Conservation (phyloP, 495 filamentous ascomycete genomes). For the Penicillium silybi region DNA sequence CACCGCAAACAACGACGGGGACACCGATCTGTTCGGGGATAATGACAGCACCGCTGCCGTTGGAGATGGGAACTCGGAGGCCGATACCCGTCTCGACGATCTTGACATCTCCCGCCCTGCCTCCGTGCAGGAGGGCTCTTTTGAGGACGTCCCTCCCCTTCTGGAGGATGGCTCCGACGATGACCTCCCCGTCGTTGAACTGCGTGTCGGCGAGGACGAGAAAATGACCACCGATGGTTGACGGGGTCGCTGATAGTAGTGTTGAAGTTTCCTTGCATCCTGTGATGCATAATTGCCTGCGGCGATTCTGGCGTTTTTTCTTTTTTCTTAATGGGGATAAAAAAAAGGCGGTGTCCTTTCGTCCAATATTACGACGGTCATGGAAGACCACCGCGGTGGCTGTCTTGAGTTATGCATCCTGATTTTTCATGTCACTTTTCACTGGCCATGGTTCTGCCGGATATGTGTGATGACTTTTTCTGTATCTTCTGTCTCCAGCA, state of each 20-base stretch:
- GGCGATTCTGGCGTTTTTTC: constrained; percentile 10
- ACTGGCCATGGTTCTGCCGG: not conserved
- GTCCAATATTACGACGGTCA: not conserved
- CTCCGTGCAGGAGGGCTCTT: constrained; percentile 28
- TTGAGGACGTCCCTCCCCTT: constrained; percentile 34
- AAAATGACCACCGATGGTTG: constrained; percentile 26
- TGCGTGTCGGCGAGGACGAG: constrained; percentile 39
- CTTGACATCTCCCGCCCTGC: constrained; percentile 20
- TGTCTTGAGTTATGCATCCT: not conserved
- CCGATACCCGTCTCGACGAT: constrained; percentile 30
- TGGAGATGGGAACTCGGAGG: constrained; percentile 37
- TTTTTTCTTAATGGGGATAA: constrained; percentile 2
- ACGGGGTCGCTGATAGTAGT: not conserved
- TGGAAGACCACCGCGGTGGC: not conserved
- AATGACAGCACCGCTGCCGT: constrained; percentile 44
- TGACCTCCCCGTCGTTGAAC: constrained; percentile 45
- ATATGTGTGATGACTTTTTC: constrained; percentile 7
- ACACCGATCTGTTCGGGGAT: constrained; percentile 36
- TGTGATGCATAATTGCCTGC: not conserved
- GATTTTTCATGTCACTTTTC: not conserved
- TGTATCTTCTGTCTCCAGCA: not conserved
- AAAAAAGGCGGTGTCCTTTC: constrained; percentile 8
- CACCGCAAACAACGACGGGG: constrained; percentile 11
- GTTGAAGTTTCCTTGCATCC: not conserved
- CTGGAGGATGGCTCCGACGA: constrained; percentile 37